Evolutionary conservation across 305 asterid genomes (phyloP), one percentile per base, ranked within the genome.

Genomic region (Fraxinus platypoda): DNA sequence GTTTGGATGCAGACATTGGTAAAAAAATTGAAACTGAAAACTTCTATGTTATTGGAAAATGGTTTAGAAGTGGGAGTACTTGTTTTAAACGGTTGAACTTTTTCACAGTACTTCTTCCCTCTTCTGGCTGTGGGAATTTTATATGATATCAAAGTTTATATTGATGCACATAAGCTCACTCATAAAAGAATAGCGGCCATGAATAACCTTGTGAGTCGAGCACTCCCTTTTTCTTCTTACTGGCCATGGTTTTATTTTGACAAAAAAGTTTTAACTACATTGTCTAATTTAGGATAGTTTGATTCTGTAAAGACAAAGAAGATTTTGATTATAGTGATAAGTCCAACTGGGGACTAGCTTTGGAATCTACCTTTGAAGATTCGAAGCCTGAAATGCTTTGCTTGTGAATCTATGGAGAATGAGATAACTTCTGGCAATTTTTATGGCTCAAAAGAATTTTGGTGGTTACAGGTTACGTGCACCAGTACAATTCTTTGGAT

Each of bases 401-500:
- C 28, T 19, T 76, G 70, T 49, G 81, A 82, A 34, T 73, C 68
- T 41, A 77, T 76, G 77, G 37, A 57, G 49, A 79, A 66, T 66
- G 68, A 23, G 34, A 17, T 35, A 38, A 23, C 28, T 76, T 73
- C 71, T 76, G 74, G 33, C 52, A 34, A 77, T 75, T 8, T 15
- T 57, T 80, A 75, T 82, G 81, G 80, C 83, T 87, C 68, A 82
- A 81, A 74, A 83, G 79, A 34, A 52, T 82, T 82, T 78, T 86
- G 82, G 83, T 80, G 77, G 77, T 81, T 88, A 88, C 92, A 96
- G 99, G 98, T 83, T 93, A 93, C 86, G 97, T 96, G 75, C 95
- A 92, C 87, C 94, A 93, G 86, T 94, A 92, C 93, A 96, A 96
- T 86, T 88, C 95, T 9, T 86, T 94, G 95, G 95, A 94, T 87